Evolutionary conservation across 2,329 filamentous ascomycete genomes (phyloP).

Genomic region (Aspergillus arachidicola): DNA sequence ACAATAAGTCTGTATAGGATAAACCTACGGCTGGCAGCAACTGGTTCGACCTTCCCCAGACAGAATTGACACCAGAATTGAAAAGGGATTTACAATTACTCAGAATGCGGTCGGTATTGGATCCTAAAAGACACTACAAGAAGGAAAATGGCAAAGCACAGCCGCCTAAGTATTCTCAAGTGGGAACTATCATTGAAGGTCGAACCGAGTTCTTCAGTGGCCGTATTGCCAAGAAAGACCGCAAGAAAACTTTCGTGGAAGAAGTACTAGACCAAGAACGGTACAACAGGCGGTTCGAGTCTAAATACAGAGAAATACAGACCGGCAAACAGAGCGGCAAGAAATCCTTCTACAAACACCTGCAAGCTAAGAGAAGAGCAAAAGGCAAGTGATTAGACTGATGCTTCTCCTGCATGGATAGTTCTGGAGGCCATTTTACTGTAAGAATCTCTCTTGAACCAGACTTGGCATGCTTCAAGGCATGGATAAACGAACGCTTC

Average conservation of each 20-base stretch:
- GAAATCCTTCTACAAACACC: conserved; percentile 82
- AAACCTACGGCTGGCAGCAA: conserved; percentile 72
- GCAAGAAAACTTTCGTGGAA: conserved; percentile 83
- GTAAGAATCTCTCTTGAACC: not conserved
- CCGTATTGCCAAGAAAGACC: conserved; percentile 81
- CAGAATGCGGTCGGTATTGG: conserved; percentile 84
- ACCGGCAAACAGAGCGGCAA: conserved; percentile 80
- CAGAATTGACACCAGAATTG: conserved; percentile 78
- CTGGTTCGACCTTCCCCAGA: conserved; percentile 89
- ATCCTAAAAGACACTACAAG: conserved; percentile 88
- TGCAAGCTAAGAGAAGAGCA: conserved; percentile 61
- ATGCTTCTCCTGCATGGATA: not conserved
- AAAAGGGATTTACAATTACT: conserved; percentile 88
- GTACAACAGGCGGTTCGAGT: conserved; percentile 72
- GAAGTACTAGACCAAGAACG: conserved; percentile 74
- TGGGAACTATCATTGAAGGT: conserved; percentile 85
- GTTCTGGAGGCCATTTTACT: not conserved
- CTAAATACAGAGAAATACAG: conserved; percentile 86
- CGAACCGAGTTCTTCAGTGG: conserved; percentile 84
- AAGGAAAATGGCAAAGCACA: conserved; percentile 74
- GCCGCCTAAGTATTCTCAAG: conserved; percentile 80
- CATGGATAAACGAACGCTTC: not conserved
- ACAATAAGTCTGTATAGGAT: conserved; percentile 38
- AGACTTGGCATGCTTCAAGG: not conserved
- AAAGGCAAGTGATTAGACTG: conserved; percentile 8